Evolutionary conservation across 176 grass and related monocot genomes (phyloP), one percentile per base, ranked within the genome.

Genomic region (Oryza brachyantha): DNA sequence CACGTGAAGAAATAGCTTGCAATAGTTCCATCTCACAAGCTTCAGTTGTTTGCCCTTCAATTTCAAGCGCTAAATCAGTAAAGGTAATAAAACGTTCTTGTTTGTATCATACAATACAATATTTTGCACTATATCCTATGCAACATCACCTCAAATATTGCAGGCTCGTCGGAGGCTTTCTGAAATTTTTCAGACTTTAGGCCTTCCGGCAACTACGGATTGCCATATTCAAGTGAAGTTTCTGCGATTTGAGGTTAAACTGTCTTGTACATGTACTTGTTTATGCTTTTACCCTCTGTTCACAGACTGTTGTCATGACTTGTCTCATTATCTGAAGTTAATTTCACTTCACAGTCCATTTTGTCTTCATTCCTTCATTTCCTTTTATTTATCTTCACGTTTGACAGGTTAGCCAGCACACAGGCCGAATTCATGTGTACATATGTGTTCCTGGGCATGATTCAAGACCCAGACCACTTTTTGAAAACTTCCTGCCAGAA

Each of bases 401-500:
- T 81, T 86, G 25, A 38, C 81, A 97, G 94, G 94, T 97, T 84
- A 97, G 91, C 79, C 89, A 88, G 67, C 83, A 97, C 39, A 97
- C 94, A 68, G 85, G 94, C 17, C 84, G 94, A 37, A 88, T 97
- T 78, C 94, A 97, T 77, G 88, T 97, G 77, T 92, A 97, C 70
- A 83, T 86, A 69, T 97, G 94, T 86, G 84, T 94, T 88, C 91
- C 85, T 38, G 89, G 86, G 61, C 79, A 79, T 73, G 87, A 97
- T 88, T 80, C 73, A 41, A 94, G 94, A 72, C 94, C 94, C 71
- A 87, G 74, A 69, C 89, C 94, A 46, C 85, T 97, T 79, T 86
- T 88, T 84, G 85, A 97, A 87, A 97, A 97, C 86, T 92, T 97
- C 70, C 85, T 86, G 22, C 91, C 87, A 10, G 94, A 97, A 91